Conservation (phyloP, 106 monocot species). For the Agapanthus africanus region DNA sequence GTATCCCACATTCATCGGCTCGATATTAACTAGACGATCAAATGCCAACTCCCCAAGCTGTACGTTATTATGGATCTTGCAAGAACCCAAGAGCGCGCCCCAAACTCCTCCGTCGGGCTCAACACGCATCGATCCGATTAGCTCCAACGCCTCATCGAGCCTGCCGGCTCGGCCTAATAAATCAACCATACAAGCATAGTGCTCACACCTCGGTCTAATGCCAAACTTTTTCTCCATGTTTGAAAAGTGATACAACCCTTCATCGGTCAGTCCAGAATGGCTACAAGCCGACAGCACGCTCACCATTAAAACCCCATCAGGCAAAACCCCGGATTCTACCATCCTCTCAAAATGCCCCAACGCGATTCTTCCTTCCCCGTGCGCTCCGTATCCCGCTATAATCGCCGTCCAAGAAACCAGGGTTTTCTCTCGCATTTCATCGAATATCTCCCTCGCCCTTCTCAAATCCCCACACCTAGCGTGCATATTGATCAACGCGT, state of each 20-base stretch:
- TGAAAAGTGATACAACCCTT: constrained; percentile 42
- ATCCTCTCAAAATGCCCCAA: constrained; percentile 45
- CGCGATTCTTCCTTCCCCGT: constrained; percentile 46
- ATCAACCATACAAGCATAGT: constrained; percentile 76
- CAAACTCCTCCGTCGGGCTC: constrained; percentile 67
- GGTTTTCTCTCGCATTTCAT: constrained; percentile 39
- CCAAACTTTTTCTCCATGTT: constrained; percentile 32
- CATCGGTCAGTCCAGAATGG: constrained; percentile 52
- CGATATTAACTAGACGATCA: constrained; percentile 31
- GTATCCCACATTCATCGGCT: constrained; percentile 72
- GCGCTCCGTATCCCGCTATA: constrained; percentile 56
- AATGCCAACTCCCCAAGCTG: constrained; percentile 54
- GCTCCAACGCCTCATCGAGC: constrained; percentile 39
- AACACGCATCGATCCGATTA: constrained; percentile 49
- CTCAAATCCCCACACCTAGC: constrained; percentile 51
- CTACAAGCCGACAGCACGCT: constrained; percentile 71
- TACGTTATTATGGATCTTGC: constrained; percentile 69
- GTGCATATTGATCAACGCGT: constrained; percentile 67
- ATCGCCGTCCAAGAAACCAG: constrained; percentile 75
- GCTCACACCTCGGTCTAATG: constrained; percentile 32
- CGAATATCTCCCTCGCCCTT: constrained; percentile 42
- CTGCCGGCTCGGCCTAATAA: constrained; percentile 68
- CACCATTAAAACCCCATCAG: constrained; percentile 60
- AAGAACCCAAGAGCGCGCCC: constrained; percentile 71
- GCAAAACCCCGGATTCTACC: constrained; percentile 27